Conservation (phyloP, 768 basidiomycete genomes). For the Cytidiella melzeri region DNA sequence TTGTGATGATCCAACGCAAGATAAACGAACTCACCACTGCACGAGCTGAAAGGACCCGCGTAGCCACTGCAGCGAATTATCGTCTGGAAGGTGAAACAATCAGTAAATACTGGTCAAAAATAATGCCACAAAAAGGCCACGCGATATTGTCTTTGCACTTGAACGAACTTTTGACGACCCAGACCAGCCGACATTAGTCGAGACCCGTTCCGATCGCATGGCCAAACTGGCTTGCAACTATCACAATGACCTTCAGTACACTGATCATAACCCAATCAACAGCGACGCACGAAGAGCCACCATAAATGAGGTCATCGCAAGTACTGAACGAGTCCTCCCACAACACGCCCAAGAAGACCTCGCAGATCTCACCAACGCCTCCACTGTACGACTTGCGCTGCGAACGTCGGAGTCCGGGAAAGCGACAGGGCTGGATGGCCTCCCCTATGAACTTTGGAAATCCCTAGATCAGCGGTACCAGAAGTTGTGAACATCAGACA, state of each 20-base stretch:
- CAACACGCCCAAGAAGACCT: neutral
- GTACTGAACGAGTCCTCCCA: neutral
- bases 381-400: neutral
- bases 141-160: constrained; percentile 1
- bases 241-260: constrained; percentile 11
- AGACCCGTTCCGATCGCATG: constrained; percentile 13
- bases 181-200: neutral
- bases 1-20: neutral
- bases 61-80: neutral
- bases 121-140: constrained; percentile 2
- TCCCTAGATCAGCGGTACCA: neutral
- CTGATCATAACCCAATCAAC: neutral
- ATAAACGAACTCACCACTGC: neutral
- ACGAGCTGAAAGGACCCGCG: neutral
- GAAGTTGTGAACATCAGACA: neutral
- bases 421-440: constrained; percentile 4
- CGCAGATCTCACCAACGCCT: neutral
- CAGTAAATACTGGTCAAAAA: constrained; percentile 4
- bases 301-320: neutral
- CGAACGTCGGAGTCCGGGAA: neutral
- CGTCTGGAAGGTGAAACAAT: constrained; percentile 4
- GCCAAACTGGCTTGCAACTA: constrained; percentile 13
- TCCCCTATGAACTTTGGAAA: constrained; percentile 11
- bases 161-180: neutral
- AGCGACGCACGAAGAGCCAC: neutral